phyloP scores from a whole-genome alignment of 331 rosid species.

The Telfairia occidentalis region DNA sequence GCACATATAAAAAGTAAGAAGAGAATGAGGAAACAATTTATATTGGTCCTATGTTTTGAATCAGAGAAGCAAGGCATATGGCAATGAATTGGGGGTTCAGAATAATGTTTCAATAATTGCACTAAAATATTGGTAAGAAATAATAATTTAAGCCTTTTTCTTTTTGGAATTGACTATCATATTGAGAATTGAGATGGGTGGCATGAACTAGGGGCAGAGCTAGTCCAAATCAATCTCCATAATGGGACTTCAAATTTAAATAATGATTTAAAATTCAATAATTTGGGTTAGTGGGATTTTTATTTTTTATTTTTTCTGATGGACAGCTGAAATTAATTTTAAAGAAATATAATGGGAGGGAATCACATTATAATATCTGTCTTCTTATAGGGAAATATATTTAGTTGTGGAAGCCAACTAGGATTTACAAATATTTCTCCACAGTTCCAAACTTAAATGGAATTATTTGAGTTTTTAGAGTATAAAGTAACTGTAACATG shows the following conservation, averaged over 20 bases:
- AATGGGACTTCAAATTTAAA: neutral
- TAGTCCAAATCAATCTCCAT: neutral
- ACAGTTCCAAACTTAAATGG: neutral
- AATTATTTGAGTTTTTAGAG: neutral
- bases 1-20: neutral
- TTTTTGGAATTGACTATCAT: neutral
- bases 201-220: conserved; percentile 2
- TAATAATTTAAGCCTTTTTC: neutral
- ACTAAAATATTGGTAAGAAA: conserved; percentile 1
- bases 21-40: neutral
- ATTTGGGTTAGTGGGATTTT: neutral
- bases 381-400: neutral
- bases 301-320: too few relatives aligned
- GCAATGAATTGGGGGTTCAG: neutral
- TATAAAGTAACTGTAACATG: neutral
- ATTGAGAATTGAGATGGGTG: too few relatives aligned
- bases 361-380: neutral
- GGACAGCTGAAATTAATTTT: neutral
- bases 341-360: neutral
- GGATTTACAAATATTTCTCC: neutral
- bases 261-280: neutral
- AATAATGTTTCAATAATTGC: conserved; percentile 6
- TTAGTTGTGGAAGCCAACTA: neutral
- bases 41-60: neutral
- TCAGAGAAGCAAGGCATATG: conserved; percentile 1